phyloP scores from a whole-genome alignment of 1,284 basidiomycete genomes.

The Ustilago tritici region DNA sequence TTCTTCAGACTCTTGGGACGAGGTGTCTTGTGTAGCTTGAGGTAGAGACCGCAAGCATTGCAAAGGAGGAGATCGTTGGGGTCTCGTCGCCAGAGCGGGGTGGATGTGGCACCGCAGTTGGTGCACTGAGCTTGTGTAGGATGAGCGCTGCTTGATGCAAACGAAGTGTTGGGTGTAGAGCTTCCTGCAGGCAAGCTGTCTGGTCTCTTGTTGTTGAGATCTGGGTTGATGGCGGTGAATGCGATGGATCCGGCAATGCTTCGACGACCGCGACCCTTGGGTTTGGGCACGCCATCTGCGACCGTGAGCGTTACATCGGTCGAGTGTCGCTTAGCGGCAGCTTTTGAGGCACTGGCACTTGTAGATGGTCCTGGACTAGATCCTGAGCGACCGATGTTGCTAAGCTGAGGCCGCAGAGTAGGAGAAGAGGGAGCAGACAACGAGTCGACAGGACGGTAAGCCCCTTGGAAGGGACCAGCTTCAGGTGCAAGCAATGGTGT shows the following conservation, averaged over 20 bases:
- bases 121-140: constrained; percentile 56
- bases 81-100: constrained; percentile 66
- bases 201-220: constrained; percentile 32
- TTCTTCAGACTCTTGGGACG: constrained; percentile 62
- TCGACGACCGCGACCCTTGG: constrained; percentile 42
- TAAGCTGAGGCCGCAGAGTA: constrained; percentile 32
- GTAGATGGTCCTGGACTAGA: constrained; percentile 43
- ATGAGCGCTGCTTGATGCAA: constrained; percentile 28
- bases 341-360: constrained; percentile 7
- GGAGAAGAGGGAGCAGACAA: constrained; percentile 52
- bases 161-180: constrained; percentile 22
- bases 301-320: constrained; percentile 28
- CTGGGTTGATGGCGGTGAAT: constrained; percentile 49
- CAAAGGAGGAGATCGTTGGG: constrained; percentile 63
- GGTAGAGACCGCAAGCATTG: constrained; percentile 68
- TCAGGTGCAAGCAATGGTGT: constrained; percentile 42
- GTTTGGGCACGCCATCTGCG: constrained; percentile 30
- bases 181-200: constrained; percentile 23
- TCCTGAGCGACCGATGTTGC: constrained; percentile 38
- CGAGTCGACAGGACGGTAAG: constrained; percentile 39
- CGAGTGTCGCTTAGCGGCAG: constrained; percentile 36
- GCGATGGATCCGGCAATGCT: constrained; percentile 45
- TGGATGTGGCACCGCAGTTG: constrained; percentile 65
- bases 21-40: constrained; percentile 66
- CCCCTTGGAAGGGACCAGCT: constrained; percentile 43